Conservation (phyloP, 2,329 filamentous ascomycete species). For the Verticillium albo-atrum region DNA sequence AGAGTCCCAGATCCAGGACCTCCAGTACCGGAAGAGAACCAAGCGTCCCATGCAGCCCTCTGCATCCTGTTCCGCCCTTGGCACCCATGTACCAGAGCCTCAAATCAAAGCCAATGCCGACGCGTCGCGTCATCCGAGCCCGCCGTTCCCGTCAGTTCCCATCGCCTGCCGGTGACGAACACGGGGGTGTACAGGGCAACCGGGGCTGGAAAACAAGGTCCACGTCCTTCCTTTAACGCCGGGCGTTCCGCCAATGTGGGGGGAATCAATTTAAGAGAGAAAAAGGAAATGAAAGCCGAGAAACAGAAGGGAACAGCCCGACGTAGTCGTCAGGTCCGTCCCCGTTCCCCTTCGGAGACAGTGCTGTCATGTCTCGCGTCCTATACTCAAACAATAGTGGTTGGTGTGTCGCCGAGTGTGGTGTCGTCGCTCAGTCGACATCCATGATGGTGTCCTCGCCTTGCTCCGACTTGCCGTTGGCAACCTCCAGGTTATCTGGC, state of each 20-base stretch:
- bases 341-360: background rate
- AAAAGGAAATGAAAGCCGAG: background rate
- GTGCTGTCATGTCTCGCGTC: background rate
- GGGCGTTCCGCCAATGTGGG: background rate
- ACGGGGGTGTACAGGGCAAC: background rate
- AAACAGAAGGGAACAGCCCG: conserved; percentile 2
- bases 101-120: background rate
- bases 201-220: background rate
- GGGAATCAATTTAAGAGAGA: background rate
- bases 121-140: background rate
- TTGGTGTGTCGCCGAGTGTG: background rate
- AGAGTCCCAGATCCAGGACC: background rate
- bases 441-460: conserved; percentile 34
- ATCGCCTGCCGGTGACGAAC: background rate
- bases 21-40: background rate
- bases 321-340: background rate
- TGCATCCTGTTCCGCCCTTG: background rate
- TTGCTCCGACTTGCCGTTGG: conserved; percentile 18
- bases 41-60: background rate
- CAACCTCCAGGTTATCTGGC: conserved; percentile 22
- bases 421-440: conserved; percentile 24
- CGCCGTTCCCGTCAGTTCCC: background rate
- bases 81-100: background rate
- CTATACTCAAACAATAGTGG: background rate
- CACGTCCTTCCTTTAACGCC: background rate